These are phyloP conservation scores for Flaveria floridana DNA, from an alignment of 140 eudicot genomes.

Conservation along the genomic window DNA sequence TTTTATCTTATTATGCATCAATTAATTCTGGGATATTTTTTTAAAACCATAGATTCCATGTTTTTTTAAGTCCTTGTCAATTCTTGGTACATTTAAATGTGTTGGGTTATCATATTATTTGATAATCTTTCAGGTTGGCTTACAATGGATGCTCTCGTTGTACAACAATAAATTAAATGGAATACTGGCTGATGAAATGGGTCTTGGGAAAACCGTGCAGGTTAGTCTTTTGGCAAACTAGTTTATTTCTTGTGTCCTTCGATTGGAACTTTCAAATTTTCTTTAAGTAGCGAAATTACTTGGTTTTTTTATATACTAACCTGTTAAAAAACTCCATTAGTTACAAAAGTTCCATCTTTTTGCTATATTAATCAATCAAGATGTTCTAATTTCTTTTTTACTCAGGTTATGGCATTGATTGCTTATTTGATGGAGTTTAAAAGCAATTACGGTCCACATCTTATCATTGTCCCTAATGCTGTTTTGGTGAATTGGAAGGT, in stretches of 20 bases:
- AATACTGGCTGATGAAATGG: slow-evolving; percentile 99
- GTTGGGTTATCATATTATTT: slow-evolving; percentile 8
- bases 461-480: slow-evolving; percentile 95
- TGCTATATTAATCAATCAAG: neutral
- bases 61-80: neutral
- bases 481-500: slow-evolving; percentile 99
- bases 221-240: slow-evolving; percentile 31
- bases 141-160: slow-evolving; percentile 97
- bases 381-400: slow-evolving; percentile 15
- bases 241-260: neutral
- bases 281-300: neutral
- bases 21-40: neutral
- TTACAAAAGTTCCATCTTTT: neutral
- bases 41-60: neutral
- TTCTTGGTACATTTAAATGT: neutral
- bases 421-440: slow-evolving; percentile 97
- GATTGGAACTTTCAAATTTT: neutral
- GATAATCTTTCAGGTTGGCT: slow-evolving; percentile 71
- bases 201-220: slow-evolving; percentile 99
- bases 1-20: slow-evolving; percentile 19
- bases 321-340: neutral
- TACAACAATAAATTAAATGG: slow-evolving; percentile 94
- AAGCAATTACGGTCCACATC: slow-evolving; percentile 99
- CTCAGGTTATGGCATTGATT: slow-evolving; percentile 96
- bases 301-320: neutral